phyloP scores from a whole-genome alignment of 139 green algal genomes.

The Zygnema circumcarinatum region DNA sequence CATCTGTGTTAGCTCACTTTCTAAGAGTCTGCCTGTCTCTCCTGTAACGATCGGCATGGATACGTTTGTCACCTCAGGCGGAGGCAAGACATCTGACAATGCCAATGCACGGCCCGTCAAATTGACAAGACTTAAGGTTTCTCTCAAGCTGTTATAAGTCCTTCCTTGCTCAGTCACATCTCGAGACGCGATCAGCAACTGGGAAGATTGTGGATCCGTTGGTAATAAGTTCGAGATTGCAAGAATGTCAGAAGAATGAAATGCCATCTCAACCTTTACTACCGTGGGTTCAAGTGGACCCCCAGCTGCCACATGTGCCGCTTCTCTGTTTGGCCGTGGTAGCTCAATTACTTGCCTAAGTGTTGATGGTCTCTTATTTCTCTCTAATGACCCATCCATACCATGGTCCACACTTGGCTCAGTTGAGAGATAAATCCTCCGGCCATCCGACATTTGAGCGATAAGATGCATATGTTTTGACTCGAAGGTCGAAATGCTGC shows the following conservation, averaged over 20 bases:
- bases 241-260: slow-evolving; percentile 30
- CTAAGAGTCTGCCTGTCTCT: not conserved
- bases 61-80: not conserved
- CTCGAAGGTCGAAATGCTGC: slow-evolving; percentile 71
- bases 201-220: not conserved
- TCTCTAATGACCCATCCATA: not conserved
- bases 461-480: slow-evolving; percentile 82
- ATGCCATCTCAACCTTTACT: slow-evolving; percentile 38
- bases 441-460: slow-evolving; percentile 83
- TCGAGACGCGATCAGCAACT: not conserved
- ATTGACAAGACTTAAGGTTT: slow-evolving; percentile 26
- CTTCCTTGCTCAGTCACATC: not conserved
- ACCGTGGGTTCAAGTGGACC: not conserved
- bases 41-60: slow-evolving; percentile 11
- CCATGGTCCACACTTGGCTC: not conserved
- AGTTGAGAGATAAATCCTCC: slow-evolving; percentile 86
- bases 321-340: not conserved
- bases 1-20: slow-evolving; percentile 7
- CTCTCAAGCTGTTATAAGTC: not conserved
- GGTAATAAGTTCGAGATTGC: slow-evolving; percentile 37
- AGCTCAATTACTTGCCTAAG: not conserved
- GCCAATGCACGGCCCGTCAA: slow-evolving; percentile 30
- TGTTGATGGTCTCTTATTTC: not conserved
- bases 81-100: slow-evolving; percentile 45
- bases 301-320: not conserved